Base-by-base conservation (phyloP, 495 filamentous ascomycete species). In the Filosporella fistucella region DNA sequence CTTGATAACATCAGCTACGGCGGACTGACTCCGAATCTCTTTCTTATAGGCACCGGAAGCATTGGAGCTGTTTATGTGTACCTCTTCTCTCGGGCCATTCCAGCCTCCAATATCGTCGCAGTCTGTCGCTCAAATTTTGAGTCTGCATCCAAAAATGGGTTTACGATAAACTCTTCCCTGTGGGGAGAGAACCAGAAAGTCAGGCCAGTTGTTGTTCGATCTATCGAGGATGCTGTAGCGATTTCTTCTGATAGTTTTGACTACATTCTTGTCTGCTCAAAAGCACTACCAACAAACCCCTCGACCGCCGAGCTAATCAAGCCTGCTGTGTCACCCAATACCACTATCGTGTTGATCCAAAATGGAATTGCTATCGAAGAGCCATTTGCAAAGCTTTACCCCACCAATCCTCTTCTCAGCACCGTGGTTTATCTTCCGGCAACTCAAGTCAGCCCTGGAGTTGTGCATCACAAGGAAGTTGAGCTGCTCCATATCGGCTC, bases 91-190 rank as follows among this genome's bases (percentile, higher is more conserved):
- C 53, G 60, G 11, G 68, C 33, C 29, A 29, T 47, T 5, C 44
- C 68, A 21, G 58, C 62, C 2, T 68, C 67, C 16, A 48, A 49
- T 28, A 68, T 79, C 25, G 74, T 73, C 4, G 63, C 70, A 1
- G 63, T 82, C 13, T 71, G 77, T 45, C 69, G 80, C 23, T 78
- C 75, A 2, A 84, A 81, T 61, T 81, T 74, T 60, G 61, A 62
- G 1, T 61, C 54, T 4, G 75, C 71, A 22, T 58, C 60, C 25
- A 35, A 61, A 8, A 42, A 75, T 22, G 80, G 78, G 14, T 76
- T 78, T 56, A 52, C 56, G 13, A 76, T 82, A 54, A 47, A 72
- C 23, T 80, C 75, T 1, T 51, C 51, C 6, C 42, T 63, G 13
- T 77, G 68, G 58, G 72, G 72, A 43, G 30, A 65, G 7, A 59